A percentile compares a stretch with the other conserved stretches of the same genome.
These are phyloP conservation scores for Stemphylium beticola DNA, from an alignment of 2,329 filamentous ascomycete species.

Conservation along the genomic window DNA sequence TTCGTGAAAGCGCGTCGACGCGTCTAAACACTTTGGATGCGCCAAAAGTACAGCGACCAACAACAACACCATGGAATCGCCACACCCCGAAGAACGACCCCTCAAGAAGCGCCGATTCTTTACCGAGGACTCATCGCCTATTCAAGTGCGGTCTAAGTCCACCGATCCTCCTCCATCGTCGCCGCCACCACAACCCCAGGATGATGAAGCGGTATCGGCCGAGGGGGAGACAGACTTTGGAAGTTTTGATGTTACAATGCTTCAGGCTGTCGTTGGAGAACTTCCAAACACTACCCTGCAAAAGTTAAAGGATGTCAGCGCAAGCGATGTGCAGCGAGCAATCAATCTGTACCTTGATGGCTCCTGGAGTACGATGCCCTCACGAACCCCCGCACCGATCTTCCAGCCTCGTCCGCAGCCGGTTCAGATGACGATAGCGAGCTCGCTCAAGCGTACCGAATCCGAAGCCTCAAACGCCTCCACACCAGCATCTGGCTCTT, in stretches of 20 bases:
- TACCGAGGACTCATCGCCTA: conserved; percentile 56
- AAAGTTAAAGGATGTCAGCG: conserved; percentile 58
- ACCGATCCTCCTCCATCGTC: conserved; percentile 39
- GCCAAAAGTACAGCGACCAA: conserved; percentile 3
- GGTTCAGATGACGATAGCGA: conserved; percentile 33
- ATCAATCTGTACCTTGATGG: conserved; percentile 71
- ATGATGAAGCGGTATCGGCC: background rate
- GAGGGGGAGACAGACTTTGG: conserved; percentile 24
- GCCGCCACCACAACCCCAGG: conserved; percentile 29
- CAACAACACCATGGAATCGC: conserved; percentile 42
- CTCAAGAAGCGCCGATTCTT: conserved; percentile 70
- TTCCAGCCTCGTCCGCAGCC: conserved; percentile 25
- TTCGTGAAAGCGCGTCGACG: conserved; percentile 44
- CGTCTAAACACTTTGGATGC: conserved; percentile 23
- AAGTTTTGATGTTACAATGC: conserved; percentile 62
- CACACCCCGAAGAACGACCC: conserved; percentile 60
- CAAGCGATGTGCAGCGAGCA: conserved; percentile 63
- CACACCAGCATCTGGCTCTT: conserved; percentile 28
- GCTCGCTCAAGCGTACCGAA: conserved; percentile 33
- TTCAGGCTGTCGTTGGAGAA: conserved; percentile 65
- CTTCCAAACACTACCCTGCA: conserved; percentile 54
- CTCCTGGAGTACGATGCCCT: conserved; percentile 59
- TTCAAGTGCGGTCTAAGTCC: conserved; percentile 19
- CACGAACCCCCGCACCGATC: conserved; percentile 16
- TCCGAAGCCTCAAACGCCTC: conserved; percentile 32